Percentiles rank a stretch among this genome's conserved stretches.
Evolutionary conservation across 2,329 filamentous ascomycete species (phyloP).

Genomic region (Aplosporella prunicola): DNA sequence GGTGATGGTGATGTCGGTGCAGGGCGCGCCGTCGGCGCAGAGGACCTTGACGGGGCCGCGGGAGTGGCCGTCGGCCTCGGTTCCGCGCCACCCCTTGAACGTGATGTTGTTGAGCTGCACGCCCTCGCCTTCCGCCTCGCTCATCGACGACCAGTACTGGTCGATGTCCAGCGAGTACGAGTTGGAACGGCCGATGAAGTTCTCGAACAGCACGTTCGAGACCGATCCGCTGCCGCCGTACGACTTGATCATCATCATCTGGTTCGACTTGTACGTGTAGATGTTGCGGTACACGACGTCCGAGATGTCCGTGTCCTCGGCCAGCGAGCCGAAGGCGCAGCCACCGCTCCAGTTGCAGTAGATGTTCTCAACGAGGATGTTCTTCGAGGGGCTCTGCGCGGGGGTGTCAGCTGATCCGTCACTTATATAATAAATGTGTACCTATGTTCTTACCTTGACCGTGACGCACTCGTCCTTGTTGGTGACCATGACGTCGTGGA

Average conservation of each 20-base stretch:
- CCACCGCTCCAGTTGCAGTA: constrained; percentile 55
- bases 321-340: constrained; percentile 49
- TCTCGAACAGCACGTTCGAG: constrained; percentile 43
- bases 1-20: constrained; percentile 41
- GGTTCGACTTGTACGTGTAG: constrained; percentile 51
- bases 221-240: constrained; percentile 49
- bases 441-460: constrained; percentile 34
- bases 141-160: constrained; percentile 42
- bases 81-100: constrained; percentile 49
- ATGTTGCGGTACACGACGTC: constrained; percentile 47
- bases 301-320: constrained; percentile 40
- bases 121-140: constrained; percentile 36
- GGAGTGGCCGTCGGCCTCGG: constrained; percentile 38
- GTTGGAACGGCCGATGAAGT: constrained; percentile 52
- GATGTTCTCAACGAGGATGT: constrained; percentile 50
- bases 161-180: constrained; percentile 50
- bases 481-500: constrained; percentile 52
- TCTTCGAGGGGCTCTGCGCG: constrained; percentile 36
- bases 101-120: constrained; percentile 45
- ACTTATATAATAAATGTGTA: not conserved
- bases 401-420: not conserved
- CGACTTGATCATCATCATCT: constrained; percentile 56
- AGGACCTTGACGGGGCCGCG: constrained; percentile 46
- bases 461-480: constrained; percentile 56
- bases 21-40: constrained; percentile 44